phyloP scores from a whole-genome alignment of 176 grass and related monocot genomes.

The Bromus sterilis region DNA sequence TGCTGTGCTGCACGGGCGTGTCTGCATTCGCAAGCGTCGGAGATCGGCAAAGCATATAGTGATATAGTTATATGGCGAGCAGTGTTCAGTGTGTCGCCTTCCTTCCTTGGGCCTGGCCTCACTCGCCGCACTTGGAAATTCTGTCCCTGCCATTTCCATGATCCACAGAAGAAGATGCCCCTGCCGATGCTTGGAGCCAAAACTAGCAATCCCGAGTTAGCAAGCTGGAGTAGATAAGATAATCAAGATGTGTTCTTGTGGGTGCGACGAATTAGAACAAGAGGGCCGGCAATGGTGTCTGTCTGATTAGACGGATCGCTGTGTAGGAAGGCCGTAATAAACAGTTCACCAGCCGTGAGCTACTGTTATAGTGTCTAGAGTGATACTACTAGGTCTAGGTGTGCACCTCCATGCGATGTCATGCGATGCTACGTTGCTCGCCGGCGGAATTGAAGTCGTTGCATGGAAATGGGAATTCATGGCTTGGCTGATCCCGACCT shows the following conservation, averaged over 20 bases:
- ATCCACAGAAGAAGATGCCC: not conserved
- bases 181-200: not conserved
- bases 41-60: not conserved
- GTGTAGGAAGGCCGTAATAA: not conserved
- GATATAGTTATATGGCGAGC: not conserved
- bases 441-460: not conserved
- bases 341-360: not conserved
- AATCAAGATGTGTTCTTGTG: not conserved
- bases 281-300: not conserved
- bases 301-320: not conserved
- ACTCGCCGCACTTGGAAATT: not conserved
- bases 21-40: not conserved
- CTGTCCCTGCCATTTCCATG: not conserved
- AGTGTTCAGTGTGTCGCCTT: no score
- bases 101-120: not conserved
- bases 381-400: no score
- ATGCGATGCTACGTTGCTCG: no score
- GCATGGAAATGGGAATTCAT: conserved; percentile 4
- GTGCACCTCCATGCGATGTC: not conserved
- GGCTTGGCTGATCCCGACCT: not conserved
- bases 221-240: not conserved
- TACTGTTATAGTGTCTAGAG: not conserved
- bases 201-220: not conserved
- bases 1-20: not conserved
- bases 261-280: not conserved